Evolutionary conservation across 2,329 filamentous ascomycete genomes (phyloP), one percentile per base, ranked within the genome.

Genomic region (Paracoccidioides lutzii): DNA sequence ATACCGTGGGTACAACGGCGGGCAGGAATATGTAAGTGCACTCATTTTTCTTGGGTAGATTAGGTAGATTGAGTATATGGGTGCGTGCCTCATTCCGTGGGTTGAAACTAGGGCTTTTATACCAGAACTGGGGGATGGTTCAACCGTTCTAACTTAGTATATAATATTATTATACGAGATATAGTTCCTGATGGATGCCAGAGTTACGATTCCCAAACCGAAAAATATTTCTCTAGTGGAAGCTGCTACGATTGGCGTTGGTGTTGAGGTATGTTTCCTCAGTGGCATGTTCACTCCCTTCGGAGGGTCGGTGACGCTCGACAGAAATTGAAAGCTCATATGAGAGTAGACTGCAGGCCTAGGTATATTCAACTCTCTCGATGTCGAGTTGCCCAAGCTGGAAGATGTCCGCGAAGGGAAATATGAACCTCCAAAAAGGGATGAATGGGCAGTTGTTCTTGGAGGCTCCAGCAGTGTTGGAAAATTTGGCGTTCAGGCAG

Each of bases 391-490:
- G 43, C 63, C 61, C 30, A 60, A 63, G 41, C 44, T 58, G 2
- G 55, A 60, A 37, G 56, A 61, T 35, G 50, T 59, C 15, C 59
- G 62, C 5, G 45, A 57, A 4, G 40, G 53, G n/a, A 62, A 58
- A 38, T 30, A 54, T 15, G 58, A 59, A 42, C 40, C 40, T n/a
- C 40, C 42, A 4, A 15, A 52, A 15, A 30, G 41, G 15, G 49
- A 49, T 22, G 65, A 67, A 59, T 70, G 67, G 67, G 62, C 62
- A 14, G 54, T 70, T 35, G 61, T 71, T 5, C 63, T 69, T 43
- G 67, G 67, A 33, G 68, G 67, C 28, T 62, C 66, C 5, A 64
- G 64, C 57, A 64, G 59, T 46, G 65, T 69, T 14, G 68, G 68
- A 6, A 67, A 65, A 54, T 65, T 60, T 48, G 64, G 64, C 14